Percentiles rank a stretch among this genome's conserved stretches.
These are phyloP conservation scores for Lanmaoa rubissima DNA, from an alignment of 768 basidiomycete species.

Conservation along the genomic window DNA sequence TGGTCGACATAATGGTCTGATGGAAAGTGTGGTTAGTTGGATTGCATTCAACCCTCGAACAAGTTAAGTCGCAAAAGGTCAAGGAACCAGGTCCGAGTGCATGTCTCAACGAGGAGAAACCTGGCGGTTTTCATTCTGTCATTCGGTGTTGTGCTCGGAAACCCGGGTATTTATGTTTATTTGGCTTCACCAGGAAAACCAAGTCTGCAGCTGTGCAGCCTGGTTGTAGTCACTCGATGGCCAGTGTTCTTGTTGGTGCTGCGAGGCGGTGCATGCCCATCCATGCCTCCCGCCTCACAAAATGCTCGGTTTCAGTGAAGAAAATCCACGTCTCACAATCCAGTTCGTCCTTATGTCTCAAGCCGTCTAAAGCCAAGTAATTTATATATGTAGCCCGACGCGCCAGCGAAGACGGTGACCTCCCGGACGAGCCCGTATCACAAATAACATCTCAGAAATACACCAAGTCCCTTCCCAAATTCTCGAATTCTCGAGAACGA, in stretches of 20 bases:
- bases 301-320: constrained; percentile 4
- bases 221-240: constrained; percentile 10
- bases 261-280: constrained; percentile 11
- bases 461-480: neutral
- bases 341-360: constrained; percentile 19
- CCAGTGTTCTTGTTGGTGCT: constrained; percentile 10
- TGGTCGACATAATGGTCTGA: neutral
- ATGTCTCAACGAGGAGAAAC: too few relatives aligned
- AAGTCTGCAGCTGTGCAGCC: neutral
- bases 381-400: constrained; percentile 15
- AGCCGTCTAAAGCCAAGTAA: neutral
- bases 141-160: neutral
- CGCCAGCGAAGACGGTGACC: constrained; percentile 7
- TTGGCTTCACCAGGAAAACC: constrained; percentile 1
- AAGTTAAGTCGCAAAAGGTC: neutral
- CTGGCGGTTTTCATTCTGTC: too few relatives aligned
- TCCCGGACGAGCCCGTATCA: constrained; percentile 3
- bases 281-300: neutral
- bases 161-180: constrained; percentile 10
- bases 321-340: constrained; percentile 21
- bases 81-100: too few relatives aligned
- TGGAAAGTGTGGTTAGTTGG: neutral
- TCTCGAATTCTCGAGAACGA: constrained; percentile 14
- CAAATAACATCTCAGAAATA: neutral
- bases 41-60: too few relatives aligned